phyloP scores from a whole-genome alignment of 495 filamentous ascomycete genomes.

The Zalerion maritima region DNA sequence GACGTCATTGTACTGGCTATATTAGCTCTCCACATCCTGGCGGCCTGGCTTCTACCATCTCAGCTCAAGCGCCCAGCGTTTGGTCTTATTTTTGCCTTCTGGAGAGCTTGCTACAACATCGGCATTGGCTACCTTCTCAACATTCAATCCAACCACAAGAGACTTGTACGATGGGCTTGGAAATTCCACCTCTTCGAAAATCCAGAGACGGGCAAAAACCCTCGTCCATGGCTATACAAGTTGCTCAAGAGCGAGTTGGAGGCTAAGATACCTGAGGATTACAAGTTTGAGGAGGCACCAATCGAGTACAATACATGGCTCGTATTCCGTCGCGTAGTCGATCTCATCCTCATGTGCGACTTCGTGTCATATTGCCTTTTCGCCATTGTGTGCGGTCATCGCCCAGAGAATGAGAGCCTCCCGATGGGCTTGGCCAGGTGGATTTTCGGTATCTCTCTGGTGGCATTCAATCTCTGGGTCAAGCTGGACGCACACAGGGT shows the following conservation, averaged over 20 bases:
- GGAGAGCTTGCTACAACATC: slow-evolving; percentile 80
- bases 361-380: slow-evolving; percentile 94
- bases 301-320: slow-evolving; percentile 99
- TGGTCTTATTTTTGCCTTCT: slow-evolving; percentile 73
- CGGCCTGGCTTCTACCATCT: slow-evolving; percentile 56
- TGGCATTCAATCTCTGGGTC: slow-evolving; percentile 96
- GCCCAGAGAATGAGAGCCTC: slow-evolving; percentile 54
- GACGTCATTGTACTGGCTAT: slow-evolving; percentile 73
- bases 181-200: slow-evolving; percentile 74
- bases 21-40: slow-evolving; percentile 54
- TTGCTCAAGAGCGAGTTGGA: slow-evolving; percentile 80
- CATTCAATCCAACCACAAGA: slow-evolving; percentile 76
- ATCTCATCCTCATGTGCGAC: slow-evolving; percentile 95
- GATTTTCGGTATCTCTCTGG: slow-evolving; percentile 62
- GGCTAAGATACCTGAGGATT: slow-evolving; percentile 85
- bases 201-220: slow-evolving; percentile 63
- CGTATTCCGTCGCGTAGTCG: slow-evolving; percentile 84
- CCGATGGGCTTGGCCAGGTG: slow-evolving; percentile 60
- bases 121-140: slow-evolving; percentile 86
- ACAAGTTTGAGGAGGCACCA: slow-evolving; percentile 82
- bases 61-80: slow-evolving; percentile 57
- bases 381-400: slow-evolving; percentile 72
- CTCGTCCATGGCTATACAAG: slow-evolving; percentile 64
- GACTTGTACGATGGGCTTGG: slow-evolving; percentile 76
- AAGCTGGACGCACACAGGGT: slow-evolving; percentile 95